Evolutionary conservation across 1,139 yeast species (phyloP).

Genomic region (Candida anutae): DNA sequence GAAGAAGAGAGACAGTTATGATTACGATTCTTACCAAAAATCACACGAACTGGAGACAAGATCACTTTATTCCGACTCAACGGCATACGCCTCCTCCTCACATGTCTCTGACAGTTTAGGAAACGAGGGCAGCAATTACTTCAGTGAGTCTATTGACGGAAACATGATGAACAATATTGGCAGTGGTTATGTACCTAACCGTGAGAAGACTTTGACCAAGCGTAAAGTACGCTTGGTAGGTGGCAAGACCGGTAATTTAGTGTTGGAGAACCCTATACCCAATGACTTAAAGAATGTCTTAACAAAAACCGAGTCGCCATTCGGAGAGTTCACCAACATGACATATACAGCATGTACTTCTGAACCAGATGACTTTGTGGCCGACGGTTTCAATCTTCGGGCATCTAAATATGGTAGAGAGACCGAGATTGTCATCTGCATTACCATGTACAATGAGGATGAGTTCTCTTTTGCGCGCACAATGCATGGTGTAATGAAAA

Average conservation of each 20-base stretch:
- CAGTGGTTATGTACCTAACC: constrained; percentile 31
- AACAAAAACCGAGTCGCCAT: constrained; percentile 68
- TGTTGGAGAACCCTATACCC: constrained; percentile 90
- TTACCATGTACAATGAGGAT: constrained; percentile 96
- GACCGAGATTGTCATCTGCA: constrained; percentile 81
- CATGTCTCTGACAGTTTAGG: constrained; percentile 12
- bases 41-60: constrained; percentile 27
- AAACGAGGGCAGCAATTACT: constrained; percentile 24
- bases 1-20: constrained; percentile 18
- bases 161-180: constrained; percentile 38
- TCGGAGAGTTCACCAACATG: constrained; percentile 89
- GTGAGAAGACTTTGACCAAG: constrained; percentile 28
- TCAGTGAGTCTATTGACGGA: constrained; percentile 38
- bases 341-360: constrained; percentile 91
- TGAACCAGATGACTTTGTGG: constrained; percentile 76
- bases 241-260: constrained; percentile 64
- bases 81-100: constrained; percentile 31
- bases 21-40: constrained; percentile 30
- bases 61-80: constrained; percentile 27
- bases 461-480: constrained; percentile 85
- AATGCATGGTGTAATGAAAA: constrained; percentile 86
- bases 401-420: constrained; percentile 81
- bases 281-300: constrained; percentile 71
- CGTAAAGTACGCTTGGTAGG: constrained; percentile 57
- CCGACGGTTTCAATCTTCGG: constrained; percentile 75